Percentiles rank a stretch among this genome's conserved stretches.
Conservation (phyloP, 2,329 filamentous ascomycete genomes). For the Penicillium sp. region DNA sequence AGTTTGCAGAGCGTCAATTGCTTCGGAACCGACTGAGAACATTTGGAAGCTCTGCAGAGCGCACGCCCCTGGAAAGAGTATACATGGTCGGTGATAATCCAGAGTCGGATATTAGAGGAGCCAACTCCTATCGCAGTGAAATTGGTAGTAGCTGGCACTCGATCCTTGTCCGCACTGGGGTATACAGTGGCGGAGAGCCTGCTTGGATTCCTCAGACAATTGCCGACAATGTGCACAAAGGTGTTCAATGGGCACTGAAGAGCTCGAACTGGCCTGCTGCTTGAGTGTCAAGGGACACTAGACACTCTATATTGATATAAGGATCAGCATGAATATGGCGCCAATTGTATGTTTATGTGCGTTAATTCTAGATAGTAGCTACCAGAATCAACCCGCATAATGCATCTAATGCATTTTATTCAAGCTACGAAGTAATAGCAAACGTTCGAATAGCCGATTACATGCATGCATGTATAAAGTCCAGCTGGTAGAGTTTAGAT, state of each 20-base stretch:
- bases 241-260: slow-evolving; percentile 73
- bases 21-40: slow-evolving; percentile 57
- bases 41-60: slow-evolving; percentile 37
- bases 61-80: slow-evolving; percentile 64
- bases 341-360: not conserved
- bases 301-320: not conserved
- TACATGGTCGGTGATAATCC: slow-evolving; percentile 96
- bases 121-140: slow-evolving; percentile 70
- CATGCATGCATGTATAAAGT: not conserved
- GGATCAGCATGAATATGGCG: not conserved
- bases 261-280: slow-evolving; percentile 43
- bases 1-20: slow-evolving; percentile 77
- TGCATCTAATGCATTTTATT: not conserved
- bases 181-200: slow-evolving; percentile 63
- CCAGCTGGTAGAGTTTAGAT: not conserved
- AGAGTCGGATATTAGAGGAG: slow-evolving; percentile 85
- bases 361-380: not conserved
- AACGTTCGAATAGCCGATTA: no score
- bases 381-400: not conserved
- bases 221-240: slow-evolving; percentile 72
- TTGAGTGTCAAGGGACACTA: not conserved
- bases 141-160: slow-evolving; percentile 73
- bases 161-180: slow-evolving; percentile 76
- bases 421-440: not conserved
- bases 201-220: slow-evolving; percentile 63